Evolutionary conservation across 176 grass and related monocot species (phyloP).

Genomic region (Pontederia crassipes): DNA sequence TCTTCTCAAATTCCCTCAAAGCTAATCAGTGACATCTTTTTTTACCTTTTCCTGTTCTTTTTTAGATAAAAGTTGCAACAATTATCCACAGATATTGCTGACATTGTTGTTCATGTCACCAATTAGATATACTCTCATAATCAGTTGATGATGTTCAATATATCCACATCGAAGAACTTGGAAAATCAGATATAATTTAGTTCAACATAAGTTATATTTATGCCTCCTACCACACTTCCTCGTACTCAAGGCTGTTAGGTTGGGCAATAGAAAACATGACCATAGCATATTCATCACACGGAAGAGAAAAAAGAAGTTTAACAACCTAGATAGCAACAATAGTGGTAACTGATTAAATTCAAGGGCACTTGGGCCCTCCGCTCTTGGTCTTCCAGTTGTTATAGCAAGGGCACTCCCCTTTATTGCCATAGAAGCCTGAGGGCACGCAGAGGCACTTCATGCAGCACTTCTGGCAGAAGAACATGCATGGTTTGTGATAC

Average conservation of each 20-base stretch:
- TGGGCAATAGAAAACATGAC: constrained; percentile 1
- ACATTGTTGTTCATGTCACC: no score
- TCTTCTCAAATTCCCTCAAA: no score
- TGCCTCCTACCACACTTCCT: no score
- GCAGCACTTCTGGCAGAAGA: constrained; percentile 21
- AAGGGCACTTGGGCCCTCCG: constrained; percentile 16
- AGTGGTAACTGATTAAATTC: not conserved
- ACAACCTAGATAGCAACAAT: not conserved
- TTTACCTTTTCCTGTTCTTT: no score
- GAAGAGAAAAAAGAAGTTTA: not conserved
- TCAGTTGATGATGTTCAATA: no score
- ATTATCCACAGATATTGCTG: no score
- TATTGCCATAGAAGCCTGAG: constrained; percentile 16
- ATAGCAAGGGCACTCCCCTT: constrained; percentile 9
- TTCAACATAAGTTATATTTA: no score
- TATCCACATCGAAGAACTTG: no score
- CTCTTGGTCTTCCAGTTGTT: constrained; percentile 23
- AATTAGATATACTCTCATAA: no score
- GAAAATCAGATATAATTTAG: no score
- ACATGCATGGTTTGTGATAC: constrained; percentile 16
- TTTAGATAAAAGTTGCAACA: no score
- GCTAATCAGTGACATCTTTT: no score
- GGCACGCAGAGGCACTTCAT: constrained; percentile 15
- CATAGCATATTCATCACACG: not conserved
- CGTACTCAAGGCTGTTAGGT: not conserved